A percentile compares a stretch with the other conserved stretches of the same genome.
Conservation (phyloP, 2,329 filamentous ascomycete genomes). For the Venturia asperata region DNA sequence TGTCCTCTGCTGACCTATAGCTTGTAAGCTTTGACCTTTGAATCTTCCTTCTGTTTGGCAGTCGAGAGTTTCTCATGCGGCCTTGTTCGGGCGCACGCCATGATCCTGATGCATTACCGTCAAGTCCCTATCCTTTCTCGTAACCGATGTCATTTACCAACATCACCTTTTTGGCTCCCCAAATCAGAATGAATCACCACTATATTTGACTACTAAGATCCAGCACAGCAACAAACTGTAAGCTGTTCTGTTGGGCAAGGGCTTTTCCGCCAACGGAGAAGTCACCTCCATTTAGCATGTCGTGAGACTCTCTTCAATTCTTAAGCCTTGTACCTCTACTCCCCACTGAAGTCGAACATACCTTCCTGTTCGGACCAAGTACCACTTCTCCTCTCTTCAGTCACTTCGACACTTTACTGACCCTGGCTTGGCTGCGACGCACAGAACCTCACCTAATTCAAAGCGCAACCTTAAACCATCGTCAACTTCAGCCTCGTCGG, state of each 20-base stretch:
- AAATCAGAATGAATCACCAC: not conserved
- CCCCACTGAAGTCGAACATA: conserved; percentile 9
- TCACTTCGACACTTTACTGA: conserved; percentile 14
- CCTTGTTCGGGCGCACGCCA: conserved; percentile 18
- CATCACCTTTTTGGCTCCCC: conserved; percentile 2
- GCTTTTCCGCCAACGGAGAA: conserved; percentile 3
- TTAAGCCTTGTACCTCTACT: conserved; percentile 7
- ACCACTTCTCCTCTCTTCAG: not conserved
- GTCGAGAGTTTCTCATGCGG: conserved; percentile 15
- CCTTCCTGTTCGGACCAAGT: conserved; percentile 5
- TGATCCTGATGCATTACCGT: conserved; percentile 16
- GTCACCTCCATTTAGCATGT: conserved; percentile 13
- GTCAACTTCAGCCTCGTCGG: conserved; percentile 22
- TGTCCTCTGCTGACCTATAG: conserved; percentile 18
- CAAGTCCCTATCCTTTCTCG: conserved; percentile 4
- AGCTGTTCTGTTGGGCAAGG: conserved; percentile 3
- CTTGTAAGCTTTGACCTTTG: conserved; percentile 12
- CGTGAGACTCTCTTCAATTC: conserved; percentile 15
- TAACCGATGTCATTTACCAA: conserved; percentile 5
- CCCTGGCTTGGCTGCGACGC: conserved; percentile 7
- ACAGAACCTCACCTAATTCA: conserved; percentile 13
- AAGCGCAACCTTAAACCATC: conserved; percentile 21
- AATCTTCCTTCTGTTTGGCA: conserved; percentile 15
- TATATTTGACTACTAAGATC: conserved; percentile 4
- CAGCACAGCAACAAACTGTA: not conserved